Base-by-base conservation (phyloP, 2,329 filamentous ascomycete species). In the Nemania sp. region DNA sequence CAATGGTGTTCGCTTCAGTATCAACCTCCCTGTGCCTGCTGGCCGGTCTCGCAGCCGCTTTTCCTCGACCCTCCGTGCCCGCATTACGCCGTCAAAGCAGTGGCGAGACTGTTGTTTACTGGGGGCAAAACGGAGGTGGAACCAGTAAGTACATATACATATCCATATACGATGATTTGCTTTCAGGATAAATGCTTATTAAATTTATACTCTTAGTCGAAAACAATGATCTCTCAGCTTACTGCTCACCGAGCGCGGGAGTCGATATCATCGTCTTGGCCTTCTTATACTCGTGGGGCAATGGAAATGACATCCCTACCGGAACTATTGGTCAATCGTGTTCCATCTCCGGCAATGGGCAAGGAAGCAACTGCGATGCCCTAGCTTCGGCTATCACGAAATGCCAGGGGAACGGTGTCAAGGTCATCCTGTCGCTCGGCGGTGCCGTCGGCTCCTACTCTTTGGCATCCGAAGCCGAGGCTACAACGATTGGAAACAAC, bases 401-500 rank as follows among this genome's bases (percentile, higher is more conserved):
- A 7, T 80, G 77, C 64, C 74, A 60, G 41, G 46, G 51, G n/a
- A 53, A 52, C 6, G 57, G 76, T 31, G 70, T 77, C 53, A 78
- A 76, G 61, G 67, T 79, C 20, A 70, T 79, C 49, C 58, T 79
- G 74, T 59, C 76, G 6, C 64, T 79, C 0, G 77, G 77, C 15
- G 77, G 77, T 26, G 73, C 69, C 0, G 61, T 61, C 23, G 68
- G 72, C 15, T 63, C 68, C 5, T 72, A 73, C 60, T 66, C 66
- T 8, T 59, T 74, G 1, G 54, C 62, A 15, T 70, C 68, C 3
- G 61, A 70, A 11, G 60, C 65, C 2, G 70, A 76, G 36, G 77
- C 74, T 3, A 65, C 72, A 34, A 63, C 64, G 12, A 74, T 78
- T 33, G 77, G 71, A 36, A 64, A 72, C 41, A 74, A 74, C 48